Evolutionary conservation across 257 asterid genomes (phyloP), one percentile per base, ranked within the genome.

Genomic region (Eucommia ulmoides): DNA sequence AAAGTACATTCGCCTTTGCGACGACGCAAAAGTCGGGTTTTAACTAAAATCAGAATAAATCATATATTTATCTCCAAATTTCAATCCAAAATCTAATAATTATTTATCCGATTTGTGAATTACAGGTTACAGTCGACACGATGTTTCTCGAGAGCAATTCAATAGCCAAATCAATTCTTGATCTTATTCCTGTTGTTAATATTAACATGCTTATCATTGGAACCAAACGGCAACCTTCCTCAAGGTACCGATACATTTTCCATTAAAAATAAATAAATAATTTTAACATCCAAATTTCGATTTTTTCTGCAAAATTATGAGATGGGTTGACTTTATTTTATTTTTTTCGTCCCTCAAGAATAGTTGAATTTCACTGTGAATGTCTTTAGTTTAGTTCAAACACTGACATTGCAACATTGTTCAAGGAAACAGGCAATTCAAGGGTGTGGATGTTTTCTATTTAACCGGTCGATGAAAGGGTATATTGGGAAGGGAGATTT

Each of bases 121-220:
- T 23, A 58, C 63, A 85, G 94, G 76, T 85, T 22, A 61, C 50
- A 15, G 96, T 73, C 57, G 96, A 82, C 51, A 82, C 94, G 19
- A 79, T 79, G 82, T 76, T 85, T 49, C 71, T 82, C 58, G 96
- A 85, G 76, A 85, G 94, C 79, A 79, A 57, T 54, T 72, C 82
- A 59, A 54, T 82, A 29, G 63, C 73, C 23, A 82, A 85, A 67
- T 79, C 96, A 45, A 77, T 85, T 33, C 15, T 82, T 24, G 92
- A 82, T 51, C 81, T 82, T 54, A 77, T 82, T 59, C 66, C 60
- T 21, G 69, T 85, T 24, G 85, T 63, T 58, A 74, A 75, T 49
- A 74, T 79, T 61, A 71, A 81, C 24, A 54, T 44, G 24, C 88
- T 86, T 55, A 72, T 85, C 41, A 75, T 85, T 50, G 92, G 94